phyloP scores from a whole-genome alignment of 345 rosid species.

The Gossypium mustelinum region DNA sequence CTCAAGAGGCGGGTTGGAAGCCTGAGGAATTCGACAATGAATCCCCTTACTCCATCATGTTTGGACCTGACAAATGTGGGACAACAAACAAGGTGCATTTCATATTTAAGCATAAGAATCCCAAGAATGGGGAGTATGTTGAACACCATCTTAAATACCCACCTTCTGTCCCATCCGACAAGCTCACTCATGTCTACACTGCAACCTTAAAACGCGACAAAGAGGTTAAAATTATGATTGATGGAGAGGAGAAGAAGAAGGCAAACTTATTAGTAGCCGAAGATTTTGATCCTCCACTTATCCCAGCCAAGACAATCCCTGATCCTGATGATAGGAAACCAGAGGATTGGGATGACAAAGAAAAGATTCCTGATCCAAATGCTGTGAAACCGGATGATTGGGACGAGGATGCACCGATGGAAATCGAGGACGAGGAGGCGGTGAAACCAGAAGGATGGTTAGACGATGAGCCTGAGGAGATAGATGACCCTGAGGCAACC shows the following conservation, averaged over 20 bases:
- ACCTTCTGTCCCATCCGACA: conserved; percentile 72
- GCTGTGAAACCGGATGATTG: conserved; percentile 81
- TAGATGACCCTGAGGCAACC: conserved; percentile 79
- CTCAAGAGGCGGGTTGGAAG: conserved; percentile 70
- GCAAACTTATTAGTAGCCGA: conserved; percentile 58
- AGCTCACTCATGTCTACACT: conserved; percentile 77
- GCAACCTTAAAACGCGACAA: conserved; percentile 68
- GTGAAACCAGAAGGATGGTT: conserved; percentile 89
- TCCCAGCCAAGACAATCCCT: conserved; percentile 77
- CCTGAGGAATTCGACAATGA: conserved; percentile 58
- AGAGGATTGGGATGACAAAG: conserved; percentile 84
- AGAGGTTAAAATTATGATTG: conserved; percentile 57
- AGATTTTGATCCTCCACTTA: conserved; percentile 76
- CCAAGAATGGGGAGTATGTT: conserved; percentile 71
- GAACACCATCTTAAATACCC: conserved; percentile 81
- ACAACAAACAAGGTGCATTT: conserved; percentile 87
- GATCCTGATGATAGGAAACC: conserved; percentile 89
- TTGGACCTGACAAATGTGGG: conserved; percentile 91
- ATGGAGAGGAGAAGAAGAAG: conserved; percentile 79
- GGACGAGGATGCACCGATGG: conserved; percentile 91
- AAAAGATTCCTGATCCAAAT: conserved; percentile 62
- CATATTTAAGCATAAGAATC: conserved; percentile 81
- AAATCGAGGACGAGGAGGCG: conserved; percentile 73
- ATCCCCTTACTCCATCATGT: conserved; percentile 84
- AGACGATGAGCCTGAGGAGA: conserved; percentile 83